Conservation (phyloP, 2,329 filamentous ascomycete species). For the Botrytis hyacinthi region DNA sequence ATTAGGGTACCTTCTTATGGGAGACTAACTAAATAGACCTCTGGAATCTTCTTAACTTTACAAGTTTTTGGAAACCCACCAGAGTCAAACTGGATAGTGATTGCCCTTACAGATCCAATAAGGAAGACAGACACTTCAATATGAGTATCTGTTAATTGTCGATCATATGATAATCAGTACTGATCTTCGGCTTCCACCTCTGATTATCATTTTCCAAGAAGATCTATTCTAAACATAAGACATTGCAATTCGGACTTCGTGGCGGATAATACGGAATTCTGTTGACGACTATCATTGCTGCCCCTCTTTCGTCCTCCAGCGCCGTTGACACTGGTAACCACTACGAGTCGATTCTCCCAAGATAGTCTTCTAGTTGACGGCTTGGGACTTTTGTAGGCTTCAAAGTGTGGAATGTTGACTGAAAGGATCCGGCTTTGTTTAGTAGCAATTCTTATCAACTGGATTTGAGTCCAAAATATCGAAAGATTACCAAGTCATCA, state of each 20-base stretch:
- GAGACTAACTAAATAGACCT: not conserved
- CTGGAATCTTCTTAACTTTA: not conserved
- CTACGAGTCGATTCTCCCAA: not conserved
- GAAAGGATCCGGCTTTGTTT: not conserved
- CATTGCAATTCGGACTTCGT: too few species aligned
- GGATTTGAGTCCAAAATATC: not conserved
- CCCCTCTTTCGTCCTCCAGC: too few species aligned
- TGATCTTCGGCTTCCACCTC: too few species aligned
- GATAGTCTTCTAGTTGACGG: not conserved
- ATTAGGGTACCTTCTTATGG: not conserved
- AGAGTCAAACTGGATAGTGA: not conserved
- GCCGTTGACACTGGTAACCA: too few species aligned
- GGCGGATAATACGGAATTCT: too few species aligned
- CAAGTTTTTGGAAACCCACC: too few species aligned
- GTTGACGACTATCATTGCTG: too few species aligned
- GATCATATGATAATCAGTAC: too few species aligned
- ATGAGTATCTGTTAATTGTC: too few species aligned
- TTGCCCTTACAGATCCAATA: not conserved
- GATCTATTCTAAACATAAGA: too few species aligned
- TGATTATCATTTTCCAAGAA: too few species aligned
- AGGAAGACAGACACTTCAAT: not conserved
- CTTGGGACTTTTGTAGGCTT: not conserved
- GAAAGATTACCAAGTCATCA: not conserved
- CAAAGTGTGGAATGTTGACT: not conserved
- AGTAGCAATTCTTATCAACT: not conserved